Percentiles rank a stretch among this genome's conserved stretches.
phyloP scores from a whole-genome alignment of 2,329 filamentous ascomycete genomes.

The Talaromyces sp. region DNA sequence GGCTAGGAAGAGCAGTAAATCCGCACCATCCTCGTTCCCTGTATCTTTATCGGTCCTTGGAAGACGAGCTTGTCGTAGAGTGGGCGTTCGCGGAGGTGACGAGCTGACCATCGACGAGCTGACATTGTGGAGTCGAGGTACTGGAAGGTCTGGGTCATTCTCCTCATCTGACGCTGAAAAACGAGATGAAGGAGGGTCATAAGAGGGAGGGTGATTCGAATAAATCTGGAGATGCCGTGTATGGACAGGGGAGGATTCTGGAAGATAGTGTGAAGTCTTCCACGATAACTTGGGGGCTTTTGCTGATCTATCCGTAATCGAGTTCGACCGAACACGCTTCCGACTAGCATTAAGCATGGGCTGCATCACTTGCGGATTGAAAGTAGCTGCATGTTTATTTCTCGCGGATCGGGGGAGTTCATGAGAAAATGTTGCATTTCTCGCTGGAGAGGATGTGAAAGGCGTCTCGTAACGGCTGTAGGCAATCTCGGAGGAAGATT shows the following conservation, averaged over 20 bases:
- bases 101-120: slow-evolving; percentile 57
- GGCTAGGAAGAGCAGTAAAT: slow-evolving; percentile 76
- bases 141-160: slow-evolving; percentile 74
- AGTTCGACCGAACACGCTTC: slow-evolving; percentile 69
- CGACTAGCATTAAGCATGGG: slow-evolving; percentile 47
- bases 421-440: slow-evolving; percentile 78
- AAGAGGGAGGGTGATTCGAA: slow-evolving; percentile 65
- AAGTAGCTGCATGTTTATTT: slow-evolving; percentile 41
- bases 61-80: slow-evolving; percentile 52
- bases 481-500: slow-evolving; percentile 79
- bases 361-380: slow-evolving; percentile 40
- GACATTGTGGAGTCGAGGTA: slow-evolving; percentile 37
- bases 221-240: slow-evolving; percentile 69
- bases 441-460: slow-evolving; percentile 78
- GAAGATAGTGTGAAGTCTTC: slow-evolving; percentile 70
- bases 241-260: slow-evolving; percentile 83
- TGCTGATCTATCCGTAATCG: slow-evolving; percentile 48
- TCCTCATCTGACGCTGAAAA: slow-evolving; percentile 58
- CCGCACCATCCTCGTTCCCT: slow-evolving; percentile 72
- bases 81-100: slow-evolving; percentile 84
- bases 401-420: slow-evolving; percentile 58
- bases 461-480: slow-evolving; percentile 48
- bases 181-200: slow-evolving; percentile 64
- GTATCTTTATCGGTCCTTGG: slow-evolving; percentile 47
- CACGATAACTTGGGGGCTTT: slow-evolving; percentile 61